A percentile compares a stretch with the other conserved stretches of the same genome.
These are phyloP conservation scores for Xylaria sp. DNA, from an alignment of 2,329 filamentous ascomycete genomes.

Conservation along the genomic window DNA sequence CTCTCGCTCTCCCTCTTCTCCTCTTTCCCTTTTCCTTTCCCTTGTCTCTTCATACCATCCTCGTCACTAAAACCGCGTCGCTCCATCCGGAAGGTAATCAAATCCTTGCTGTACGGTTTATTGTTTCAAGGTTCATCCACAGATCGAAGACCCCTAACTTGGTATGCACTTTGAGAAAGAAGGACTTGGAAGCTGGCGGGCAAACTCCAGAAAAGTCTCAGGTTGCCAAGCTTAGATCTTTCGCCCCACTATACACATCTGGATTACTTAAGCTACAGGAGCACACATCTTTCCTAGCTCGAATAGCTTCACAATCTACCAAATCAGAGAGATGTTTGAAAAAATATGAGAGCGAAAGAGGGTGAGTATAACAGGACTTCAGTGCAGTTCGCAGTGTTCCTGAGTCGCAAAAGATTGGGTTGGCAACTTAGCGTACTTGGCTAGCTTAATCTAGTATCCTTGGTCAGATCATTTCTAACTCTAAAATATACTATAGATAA, in stretches of 20 bases:
- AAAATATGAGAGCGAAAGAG: too few relatives aligned
- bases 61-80: background rate
- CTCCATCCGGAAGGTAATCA: constrained; percentile 1
- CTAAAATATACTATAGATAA: too few relatives aligned
- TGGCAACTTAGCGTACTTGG: too few relatives aligned
- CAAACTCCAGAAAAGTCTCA: background rate
- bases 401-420: too few relatives aligned
- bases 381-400: too few relatives aligned
- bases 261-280: background rate
- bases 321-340: too few relatives aligned
- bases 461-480: too few relatives aligned
- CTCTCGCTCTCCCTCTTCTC: background rate
- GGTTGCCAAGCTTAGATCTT: background rate
- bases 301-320: too few relatives aligned
- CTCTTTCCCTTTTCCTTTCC: constrained; percentile 26
- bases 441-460: too few relatives aligned
- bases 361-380: too few relatives aligned
- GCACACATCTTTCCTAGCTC: too few relatives aligned
- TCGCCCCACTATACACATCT: background rate
- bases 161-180: background rate
- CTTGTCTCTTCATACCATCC: constrained; percentile 8
- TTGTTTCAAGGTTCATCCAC: background rate
- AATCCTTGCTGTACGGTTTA: background rate
- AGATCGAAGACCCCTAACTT: background rate
- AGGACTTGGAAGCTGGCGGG: background rate